A percentile compares a stretch with the other conserved stretches of the same genome.
These are phyloP conservation scores for Ceratocystis smalleyi DNA, from an alignment of 2,329 filamentous ascomycete species.

Conservation along the genomic window DNA sequence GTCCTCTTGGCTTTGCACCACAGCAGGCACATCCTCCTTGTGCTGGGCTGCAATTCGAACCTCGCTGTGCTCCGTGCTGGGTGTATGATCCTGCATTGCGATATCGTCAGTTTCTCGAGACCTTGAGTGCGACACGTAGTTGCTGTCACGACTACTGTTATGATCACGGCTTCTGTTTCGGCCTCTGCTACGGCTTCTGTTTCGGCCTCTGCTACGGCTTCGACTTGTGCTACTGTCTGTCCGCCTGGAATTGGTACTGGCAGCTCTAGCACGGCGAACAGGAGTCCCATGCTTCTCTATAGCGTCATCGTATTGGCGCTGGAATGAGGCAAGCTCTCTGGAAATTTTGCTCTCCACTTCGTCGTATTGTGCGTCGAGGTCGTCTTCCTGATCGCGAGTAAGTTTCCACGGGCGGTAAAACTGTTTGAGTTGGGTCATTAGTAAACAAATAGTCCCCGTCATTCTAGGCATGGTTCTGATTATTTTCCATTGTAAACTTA, in stretches of 20 bases:
- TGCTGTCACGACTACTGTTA: neutral
- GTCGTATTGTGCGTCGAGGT: slow-evolving; percentile 54
- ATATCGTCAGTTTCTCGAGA: neutral
- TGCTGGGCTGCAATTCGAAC: neutral
- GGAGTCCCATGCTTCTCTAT: slow-evolving; percentile 21
- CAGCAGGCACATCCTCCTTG: neutral
- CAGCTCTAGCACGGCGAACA: neutral
- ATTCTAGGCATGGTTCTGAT: neutral
- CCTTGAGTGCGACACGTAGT: neutral
- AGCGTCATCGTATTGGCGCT: slow-evolving; percentile 31
- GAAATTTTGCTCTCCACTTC: slow-evolving; percentile 48
- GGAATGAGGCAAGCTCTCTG: slow-evolving; percentile 49
- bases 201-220: neutral
- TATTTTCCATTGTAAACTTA: slow-evolving; percentile 25
- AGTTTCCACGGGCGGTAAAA: slow-evolving; percentile 78
- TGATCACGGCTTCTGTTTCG: slow-evolving; percentile 2
- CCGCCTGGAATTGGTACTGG: neutral
- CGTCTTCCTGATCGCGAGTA: slow-evolving; percentile 50
- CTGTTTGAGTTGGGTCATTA: slow-evolving; percentile 29
- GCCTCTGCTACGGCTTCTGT: neutral
- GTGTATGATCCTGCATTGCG: neutral
- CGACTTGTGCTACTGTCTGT: slow-evolving; percentile 15
- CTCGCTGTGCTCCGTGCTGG: neutral
- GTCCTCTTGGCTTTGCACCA: neutral
- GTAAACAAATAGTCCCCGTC: neutral